Base-by-base conservation (phyloP, 75 land plant genomes). In the Selaginella tamariscina region DNA sequence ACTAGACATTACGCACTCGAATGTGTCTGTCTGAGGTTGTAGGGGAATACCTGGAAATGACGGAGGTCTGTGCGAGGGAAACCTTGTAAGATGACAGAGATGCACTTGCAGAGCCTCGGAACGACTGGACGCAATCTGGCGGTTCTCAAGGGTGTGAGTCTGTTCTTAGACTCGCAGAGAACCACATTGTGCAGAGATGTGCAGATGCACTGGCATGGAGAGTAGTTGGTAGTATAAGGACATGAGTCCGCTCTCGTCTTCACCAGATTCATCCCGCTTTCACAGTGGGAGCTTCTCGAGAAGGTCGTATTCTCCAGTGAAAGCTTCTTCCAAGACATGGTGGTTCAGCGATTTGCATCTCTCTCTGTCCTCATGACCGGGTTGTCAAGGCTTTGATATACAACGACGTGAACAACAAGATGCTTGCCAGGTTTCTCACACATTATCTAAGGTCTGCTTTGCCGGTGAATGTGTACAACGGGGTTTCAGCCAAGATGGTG, bases 11-110 rank as follows among this genome's bases (percentile, higher is more conserved):
- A 70, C 73, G 2, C 73, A 80, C 0, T 65, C 80, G 1, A 85
- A 83, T 44, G 79, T 85, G 30, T 69, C 74, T 32, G 54, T 77
- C 80, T 88, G 56, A 77, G 80, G 32, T 85, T 75, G 78, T 79
- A 33, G 83, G 85, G 13, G 68, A 79, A 18, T 79, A 72, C 69
- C 73, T 88, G 30, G 80, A 73, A 8, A 85, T 88, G 91, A 80
- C 81, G 2, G 90, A 84, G 68, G 70, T 71, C 70, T 27, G 56
- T 24, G 69, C 77, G 2, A 11, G 54, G 15, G 64, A 69, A 67
- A 85, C 81, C 63, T 74, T 88, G 56, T 31, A 57, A 65, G 20
- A 71, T 67, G 32, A 77, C 91, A 0, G 82, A 82, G 69, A 75
- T 75, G 27, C 85, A 72, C 11, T 62, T 88, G 8, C 56, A 75